A percentile compares a stretch with the other conserved stretches of the same genome.
Conservation (phyloP, 2,329 filamentous ascomycete genomes). For the Paecilomyces variotii region DNA sequence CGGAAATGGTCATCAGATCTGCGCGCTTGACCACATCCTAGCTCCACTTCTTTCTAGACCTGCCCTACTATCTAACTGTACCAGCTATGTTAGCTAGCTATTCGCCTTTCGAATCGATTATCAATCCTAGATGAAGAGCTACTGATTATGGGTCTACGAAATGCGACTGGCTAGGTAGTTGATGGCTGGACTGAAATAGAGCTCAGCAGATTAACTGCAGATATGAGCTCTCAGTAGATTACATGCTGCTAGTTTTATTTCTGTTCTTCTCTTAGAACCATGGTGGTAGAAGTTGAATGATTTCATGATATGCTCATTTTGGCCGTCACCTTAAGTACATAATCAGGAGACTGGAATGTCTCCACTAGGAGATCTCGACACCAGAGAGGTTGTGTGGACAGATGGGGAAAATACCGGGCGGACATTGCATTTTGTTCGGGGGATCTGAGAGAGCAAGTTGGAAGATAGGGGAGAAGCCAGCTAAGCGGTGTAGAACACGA, state of each 20-base stretch:
- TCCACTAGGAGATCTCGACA: not conserved
- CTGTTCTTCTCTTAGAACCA: not conserved
- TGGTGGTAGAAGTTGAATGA: not conserved
- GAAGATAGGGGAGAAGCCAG: not conserved
- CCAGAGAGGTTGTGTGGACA: not conserved
- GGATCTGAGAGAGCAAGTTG: not conserved
- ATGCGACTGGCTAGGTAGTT: no score
- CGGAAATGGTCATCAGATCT: not conserved
- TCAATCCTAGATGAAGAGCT: no score
- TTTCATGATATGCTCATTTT: constrained; percentile 18
- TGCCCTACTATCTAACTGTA: no score
- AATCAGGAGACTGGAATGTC: constrained; percentile 9
- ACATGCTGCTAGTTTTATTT: not conserved
- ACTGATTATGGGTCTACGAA: no score
- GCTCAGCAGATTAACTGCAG: not conserved
- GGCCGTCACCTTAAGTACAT: constrained; percentile 23
- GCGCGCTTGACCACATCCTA: not conserved
- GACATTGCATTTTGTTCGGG: not conserved
- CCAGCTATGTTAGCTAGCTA: no score
- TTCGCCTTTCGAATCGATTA: no score
- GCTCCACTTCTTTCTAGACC: no score
- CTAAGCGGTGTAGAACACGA: not conserved
- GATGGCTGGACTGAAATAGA: not conserved
- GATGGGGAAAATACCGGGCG: not conserved
- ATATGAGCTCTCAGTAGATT: not conserved